Percentiles rank a stretch among this genome's conserved stretches.
Evolutionary conservation across 192 early-diverging fungal species (phyloP).

Genomic region (Dissophora ornata): DNA sequence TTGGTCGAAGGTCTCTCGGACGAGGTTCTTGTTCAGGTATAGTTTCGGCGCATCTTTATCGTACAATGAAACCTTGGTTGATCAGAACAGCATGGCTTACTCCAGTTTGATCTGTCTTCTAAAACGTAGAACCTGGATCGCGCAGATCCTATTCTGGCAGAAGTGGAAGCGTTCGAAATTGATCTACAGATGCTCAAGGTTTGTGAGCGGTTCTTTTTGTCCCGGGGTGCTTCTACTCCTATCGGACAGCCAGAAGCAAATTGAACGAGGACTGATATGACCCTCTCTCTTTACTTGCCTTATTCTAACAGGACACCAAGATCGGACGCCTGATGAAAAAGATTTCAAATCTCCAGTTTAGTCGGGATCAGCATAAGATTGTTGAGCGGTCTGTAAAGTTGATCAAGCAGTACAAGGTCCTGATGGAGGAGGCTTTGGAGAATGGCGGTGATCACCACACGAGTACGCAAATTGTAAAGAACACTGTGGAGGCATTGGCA

Average conservation of each 20-base stretch:
- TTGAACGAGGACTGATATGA: too few species aligned
- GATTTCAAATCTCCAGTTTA: constrained; percentile 43
- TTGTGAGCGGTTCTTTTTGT: neutral
- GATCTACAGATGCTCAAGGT: constrained; percentile 56
- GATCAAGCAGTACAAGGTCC: constrained; percentile 51
- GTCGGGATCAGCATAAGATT: constrained; percentile 39
- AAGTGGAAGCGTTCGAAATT: constrained; percentile 54
- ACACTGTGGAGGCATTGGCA: too few species aligned
- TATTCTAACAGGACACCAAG: constrained; percentile 60
- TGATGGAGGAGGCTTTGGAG: constrained; percentile 48
- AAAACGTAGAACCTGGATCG: constrained; percentile 34
- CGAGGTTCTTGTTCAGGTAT: constrained; percentile 41
- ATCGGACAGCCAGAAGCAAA: too few species aligned
- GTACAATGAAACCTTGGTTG: too few species aligned
- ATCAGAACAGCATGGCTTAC: neutral
- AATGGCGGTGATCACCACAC: constrained; percentile 24
- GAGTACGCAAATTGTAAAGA: too few species aligned
- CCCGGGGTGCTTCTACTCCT: too few species aligned
- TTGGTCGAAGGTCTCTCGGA: constrained; percentile 45
- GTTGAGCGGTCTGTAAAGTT: constrained; percentile 45
- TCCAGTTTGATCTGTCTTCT: neutral
- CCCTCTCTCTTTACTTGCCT: too few species aligned
- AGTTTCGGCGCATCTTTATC: too few species aligned
- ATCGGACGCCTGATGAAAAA: constrained; percentile 59
- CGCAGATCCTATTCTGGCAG: constrained; percentile 45